A percentile compares a stretch with the other conserved stretches of the same genome.
Evolutionary conservation across 805 yeast species (phyloP).

Genomic region (Suhomyces sp.): DNA sequence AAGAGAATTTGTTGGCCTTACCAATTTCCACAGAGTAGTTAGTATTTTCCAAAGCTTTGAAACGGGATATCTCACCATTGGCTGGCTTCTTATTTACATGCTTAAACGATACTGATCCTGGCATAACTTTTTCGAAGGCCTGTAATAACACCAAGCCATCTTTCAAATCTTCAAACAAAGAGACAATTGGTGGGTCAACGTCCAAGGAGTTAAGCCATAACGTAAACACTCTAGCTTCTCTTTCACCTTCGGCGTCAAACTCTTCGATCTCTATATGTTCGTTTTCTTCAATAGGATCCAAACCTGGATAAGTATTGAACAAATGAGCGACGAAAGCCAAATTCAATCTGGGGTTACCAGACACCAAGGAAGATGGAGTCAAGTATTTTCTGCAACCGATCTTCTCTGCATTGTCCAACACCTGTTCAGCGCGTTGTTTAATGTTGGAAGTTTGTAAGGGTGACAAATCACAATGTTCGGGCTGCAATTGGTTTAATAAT

Average conservation of each 20-base stretch:
- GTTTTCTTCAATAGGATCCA: conserved; percentile 88
- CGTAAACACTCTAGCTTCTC: conserved; percentile 98
- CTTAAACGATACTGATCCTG: conserved; percentile 79
- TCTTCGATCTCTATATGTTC: conserved; percentile 95
- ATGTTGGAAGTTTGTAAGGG: conserved; percentile 81
- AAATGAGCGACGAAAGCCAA: conserved; percentile 96
- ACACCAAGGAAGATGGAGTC: conserved; percentile 88
- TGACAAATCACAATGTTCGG: conserved; percentile 73
- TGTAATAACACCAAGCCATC: conserved; percentile 87
- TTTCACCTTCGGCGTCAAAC: conserved; percentile 98
- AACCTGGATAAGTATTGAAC: conserved; percentile 94
- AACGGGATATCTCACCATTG: conserved; percentile 78
- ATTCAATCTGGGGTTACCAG: conserved; percentile 95
- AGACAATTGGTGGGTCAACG: conserved; percentile 91
- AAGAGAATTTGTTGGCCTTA: conserved; percentile 84
- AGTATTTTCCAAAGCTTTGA: conserved; percentile 96
- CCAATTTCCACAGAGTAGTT: conserved; percentile 98
- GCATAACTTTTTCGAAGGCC: conserved; percentile 93
- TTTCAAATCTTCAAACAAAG: conserved; percentile 88
- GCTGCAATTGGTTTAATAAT: conserved; percentile 81
- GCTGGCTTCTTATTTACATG: conserved; percentile 83
- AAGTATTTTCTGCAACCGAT: conserved; percentile 90
- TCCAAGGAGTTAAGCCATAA: conserved; percentile 96
- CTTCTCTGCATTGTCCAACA: conserved; percentile 82
- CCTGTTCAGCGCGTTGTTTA: conserved; percentile 80